These are phyloP conservation scores for Podila epigama DNA, from an alignment of 192 early-diverging fungal species.

Conservation along the genomic window DNA sequence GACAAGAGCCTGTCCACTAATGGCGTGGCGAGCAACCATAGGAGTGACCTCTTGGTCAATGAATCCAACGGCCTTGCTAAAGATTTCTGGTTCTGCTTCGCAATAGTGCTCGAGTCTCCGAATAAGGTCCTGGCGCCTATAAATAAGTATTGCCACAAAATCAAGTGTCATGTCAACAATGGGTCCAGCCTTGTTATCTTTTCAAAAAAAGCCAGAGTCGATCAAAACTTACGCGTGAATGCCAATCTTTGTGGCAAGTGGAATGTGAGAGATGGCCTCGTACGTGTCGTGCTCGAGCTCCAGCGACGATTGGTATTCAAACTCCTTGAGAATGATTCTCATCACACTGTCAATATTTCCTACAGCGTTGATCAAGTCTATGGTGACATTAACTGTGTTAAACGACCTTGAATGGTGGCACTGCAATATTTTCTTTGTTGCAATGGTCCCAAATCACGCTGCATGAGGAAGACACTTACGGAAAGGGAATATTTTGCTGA, in stretches of 20 bases:
- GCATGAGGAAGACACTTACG: too few relatives aligned
- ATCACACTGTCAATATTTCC: slow-evolving; percentile 65
- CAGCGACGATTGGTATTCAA: slow-evolving; percentile 64
- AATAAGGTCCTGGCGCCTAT: slow-evolving; percentile 59
- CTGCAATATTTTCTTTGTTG: too few relatives aligned
- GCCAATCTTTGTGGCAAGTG: slow-evolving; percentile 64
- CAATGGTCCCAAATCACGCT: too few relatives aligned
- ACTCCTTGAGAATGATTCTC: slow-evolving; percentile 64
- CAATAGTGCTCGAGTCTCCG: slow-evolving; percentile 62
- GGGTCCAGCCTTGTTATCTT: too few relatives aligned
- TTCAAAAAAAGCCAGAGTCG: too few relatives aligned
- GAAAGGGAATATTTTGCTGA: slow-evolving; percentile 66
- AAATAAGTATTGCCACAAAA: not conserved
- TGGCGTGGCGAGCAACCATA: slow-evolving; percentile 58
- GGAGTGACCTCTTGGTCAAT: slow-evolving; percentile 59
- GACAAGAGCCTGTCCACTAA: slow-evolving; percentile 62
- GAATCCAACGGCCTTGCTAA: slow-evolving; percentile 55
- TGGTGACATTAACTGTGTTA: not conserved
- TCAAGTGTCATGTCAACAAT: too few relatives aligned
- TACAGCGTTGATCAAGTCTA: slow-evolving; percentile 66
- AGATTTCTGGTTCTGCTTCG: slow-evolving; percentile 53
- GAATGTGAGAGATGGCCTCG: slow-evolving; percentile 65
- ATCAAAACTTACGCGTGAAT: slow-evolving; percentile 59
- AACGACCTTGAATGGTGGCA: too few relatives aligned
- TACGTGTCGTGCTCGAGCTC: slow-evolving; percentile 61